These are phyloP conservation scores for Acidomyces sp. DNA, from an alignment of 495 filamentous ascomycete species.

Conservation along the genomic window DNA sequence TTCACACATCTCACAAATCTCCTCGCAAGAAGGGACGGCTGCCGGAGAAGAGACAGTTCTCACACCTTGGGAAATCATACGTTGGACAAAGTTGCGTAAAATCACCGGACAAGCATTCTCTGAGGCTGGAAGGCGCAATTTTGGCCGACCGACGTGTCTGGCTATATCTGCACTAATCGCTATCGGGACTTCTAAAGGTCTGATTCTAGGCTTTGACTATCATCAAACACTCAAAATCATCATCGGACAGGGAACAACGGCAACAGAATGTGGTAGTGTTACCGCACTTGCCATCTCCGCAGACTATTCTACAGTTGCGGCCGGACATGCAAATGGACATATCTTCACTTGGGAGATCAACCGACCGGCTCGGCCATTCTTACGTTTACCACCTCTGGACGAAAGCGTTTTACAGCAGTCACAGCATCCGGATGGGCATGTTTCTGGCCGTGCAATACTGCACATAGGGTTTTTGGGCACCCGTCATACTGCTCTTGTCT, in stretches of 20 bases:
- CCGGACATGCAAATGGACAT: constrained; percentile 75
- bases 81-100: constrained; percentile 89
- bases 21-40: constrained; percentile 9
- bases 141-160: constrained; percentile 83
- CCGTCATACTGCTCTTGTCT: constrained; percentile 88
- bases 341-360: constrained; percentile 97
- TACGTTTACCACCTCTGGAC: constrained; percentile 70
- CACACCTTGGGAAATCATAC: constrained; percentile 88
- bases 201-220: constrained; percentile 92
- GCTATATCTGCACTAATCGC: constrained; percentile 81
- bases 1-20: constrained; percentile 16
- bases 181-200: constrained; percentile 83
- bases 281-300: constrained; percentile 83
- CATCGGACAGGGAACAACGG: constrained; percentile 88
- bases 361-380: constrained; percentile 67
- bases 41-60: constrained; percentile 45
- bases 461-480: constrained; percentile 94
- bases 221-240: constrained; percentile 87
- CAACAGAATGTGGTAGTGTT: constrained; percentile 78
- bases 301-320: constrained; percentile 81
- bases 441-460: constrained; percentile 59
- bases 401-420: constrained; percentile 48
- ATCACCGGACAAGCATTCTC: constrained; percentile 83
- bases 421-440: constrained; percentile 60
- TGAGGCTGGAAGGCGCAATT: constrained; percentile 84